Conservation (phyloP, 2,329 filamentous ascomycete species). For the Paracoccidioides lutzii region DNA sequence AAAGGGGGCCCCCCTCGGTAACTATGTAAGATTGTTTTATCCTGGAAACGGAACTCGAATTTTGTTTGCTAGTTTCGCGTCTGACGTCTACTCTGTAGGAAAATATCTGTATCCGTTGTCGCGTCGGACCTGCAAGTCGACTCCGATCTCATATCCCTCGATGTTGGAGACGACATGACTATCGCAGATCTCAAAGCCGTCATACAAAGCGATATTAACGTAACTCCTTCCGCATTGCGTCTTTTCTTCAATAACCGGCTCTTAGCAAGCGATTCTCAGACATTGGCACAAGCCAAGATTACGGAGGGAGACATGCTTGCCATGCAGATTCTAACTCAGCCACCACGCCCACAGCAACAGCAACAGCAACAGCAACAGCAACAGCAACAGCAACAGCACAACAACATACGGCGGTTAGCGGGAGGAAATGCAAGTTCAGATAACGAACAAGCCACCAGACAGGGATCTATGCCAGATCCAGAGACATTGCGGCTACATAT, state of each 20-base stretch:
- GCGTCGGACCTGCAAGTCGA: slow-evolving; percentile 54
- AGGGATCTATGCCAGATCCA: slow-evolving; percentile 42
- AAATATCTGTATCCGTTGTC: slow-evolving; percentile 74
- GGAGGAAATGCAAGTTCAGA: slow-evolving; percentile 7
- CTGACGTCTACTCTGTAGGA: slow-evolving; percentile 41
- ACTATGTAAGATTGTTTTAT: neutral
- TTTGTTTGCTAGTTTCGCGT: neutral
- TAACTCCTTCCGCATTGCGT: slow-evolving; percentile 61
- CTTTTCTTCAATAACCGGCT: slow-evolving; percentile 83
- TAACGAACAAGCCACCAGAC: slow-evolving; percentile 10
- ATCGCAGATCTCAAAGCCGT: slow-evolving; percentile 75
- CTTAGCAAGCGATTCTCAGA: slow-evolving; percentile 64
- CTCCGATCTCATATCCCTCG: slow-evolving; percentile 65
- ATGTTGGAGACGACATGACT: slow-evolving; percentile 71
- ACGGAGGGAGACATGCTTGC: slow-evolving; percentile 86
- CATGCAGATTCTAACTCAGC: slow-evolving; percentile 50
- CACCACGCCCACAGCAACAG: slow-evolving; percentile 17
- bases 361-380: neutral
- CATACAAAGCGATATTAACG: slow-evolving; percentile 68
- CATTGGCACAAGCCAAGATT: slow-evolving; percentile 68
- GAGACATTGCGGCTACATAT: slow-evolving; percentile 75
- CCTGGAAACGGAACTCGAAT: neutral
- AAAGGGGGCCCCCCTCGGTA: neutral
- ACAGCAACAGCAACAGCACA: neutral
- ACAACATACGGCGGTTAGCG: neutral